Conservation (phyloP, 805 yeast genomes). For the Wickerhamomyces xylosicus region DNA sequence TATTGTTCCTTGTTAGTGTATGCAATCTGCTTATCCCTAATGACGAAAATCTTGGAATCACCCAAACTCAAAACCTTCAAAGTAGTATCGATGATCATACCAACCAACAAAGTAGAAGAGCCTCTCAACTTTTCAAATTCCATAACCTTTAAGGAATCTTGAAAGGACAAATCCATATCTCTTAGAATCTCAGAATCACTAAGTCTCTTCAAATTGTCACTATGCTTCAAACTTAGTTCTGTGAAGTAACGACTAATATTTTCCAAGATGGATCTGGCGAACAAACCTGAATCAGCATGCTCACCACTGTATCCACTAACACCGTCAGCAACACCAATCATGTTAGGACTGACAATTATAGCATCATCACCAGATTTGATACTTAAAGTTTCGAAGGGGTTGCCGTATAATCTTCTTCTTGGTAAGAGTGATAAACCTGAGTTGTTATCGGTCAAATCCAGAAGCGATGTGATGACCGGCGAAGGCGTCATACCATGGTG, state of each 20-base stretch:
- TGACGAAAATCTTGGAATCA: constrained; percentile 37
- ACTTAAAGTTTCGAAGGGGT: constrained; percentile 40
- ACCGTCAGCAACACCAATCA: constrained; percentile 47
- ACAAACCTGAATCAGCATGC: constrained; percentile 37
- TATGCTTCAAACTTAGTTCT: constrained; percentile 15
- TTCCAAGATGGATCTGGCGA: constrained; percentile 44
- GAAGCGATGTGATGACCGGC: constrained; percentile 35
- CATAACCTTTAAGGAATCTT: constrained; percentile 41
- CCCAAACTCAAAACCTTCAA: constrained; percentile 42
- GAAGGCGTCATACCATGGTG: constrained; percentile 30
- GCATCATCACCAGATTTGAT: constrained; percentile 50
- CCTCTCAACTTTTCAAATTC: constrained; percentile 36
- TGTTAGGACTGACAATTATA: constrained; percentile 41
- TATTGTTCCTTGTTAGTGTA: constrained; percentile 36
- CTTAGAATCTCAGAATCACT: constrained; percentile 30
- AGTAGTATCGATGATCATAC: constrained; percentile 37
- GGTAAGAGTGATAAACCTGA: constrained; percentile 34
- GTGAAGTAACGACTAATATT: constrained; percentile 30
- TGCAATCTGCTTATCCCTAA: constrained; percentile 34
- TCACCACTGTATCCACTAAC: constrained; percentile 45
- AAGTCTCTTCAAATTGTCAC: constrained; percentile 27
- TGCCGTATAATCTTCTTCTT: constrained; percentile 39
- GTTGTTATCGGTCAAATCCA: constrained; percentile 40
- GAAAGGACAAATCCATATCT: constrained; percentile 35
- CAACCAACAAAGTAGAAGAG: constrained; percentile 36